These are phyloP conservation scores for Carex parvula DNA, from an alignment of 176 grass and related monocot species.

Conservation along the genomic window DNA sequence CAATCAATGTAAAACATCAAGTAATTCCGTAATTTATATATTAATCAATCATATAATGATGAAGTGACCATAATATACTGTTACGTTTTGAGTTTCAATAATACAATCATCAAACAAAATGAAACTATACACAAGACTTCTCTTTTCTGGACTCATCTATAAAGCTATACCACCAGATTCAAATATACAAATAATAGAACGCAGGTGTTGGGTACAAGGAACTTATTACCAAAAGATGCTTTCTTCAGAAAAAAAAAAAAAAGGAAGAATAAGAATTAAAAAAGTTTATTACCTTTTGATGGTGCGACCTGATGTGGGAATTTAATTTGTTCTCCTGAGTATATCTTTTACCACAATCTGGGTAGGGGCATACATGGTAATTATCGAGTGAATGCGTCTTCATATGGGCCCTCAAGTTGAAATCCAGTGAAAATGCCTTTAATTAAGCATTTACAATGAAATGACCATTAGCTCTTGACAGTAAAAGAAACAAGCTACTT, in stretches of 20 bases:
- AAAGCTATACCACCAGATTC: background rate
- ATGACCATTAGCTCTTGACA: conserved; percentile 7
- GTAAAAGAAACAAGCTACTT: background rate
- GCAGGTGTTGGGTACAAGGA: background rate
- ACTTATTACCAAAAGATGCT: background rate
- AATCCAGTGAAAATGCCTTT: conserved; percentile 96
- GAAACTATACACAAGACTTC: background rate
- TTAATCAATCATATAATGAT: background rate
- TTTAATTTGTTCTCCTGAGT: conserved; percentile 88
- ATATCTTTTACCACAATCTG: conserved; percentile 81
- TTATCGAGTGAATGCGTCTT: conserved; percentile 88
- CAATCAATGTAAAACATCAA: background rate
- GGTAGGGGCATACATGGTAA: conserved; percentile 75
- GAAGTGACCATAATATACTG: background rate
- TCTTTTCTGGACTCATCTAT: background rate
- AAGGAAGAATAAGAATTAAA: background rate
- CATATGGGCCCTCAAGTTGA: conserved; percentile 93
- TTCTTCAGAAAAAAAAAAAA: background rate
- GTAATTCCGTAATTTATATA: background rate
- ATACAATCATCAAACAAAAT: background rate
- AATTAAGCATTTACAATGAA: conserved; percentile 22
- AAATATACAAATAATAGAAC: background rate
- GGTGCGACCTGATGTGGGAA: conserved; percentile 71
- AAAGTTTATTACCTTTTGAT: conserved; percentile 63
- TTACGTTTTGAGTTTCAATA: background rate